Evolutionary conservation across 2,329 filamentous ascomycete genomes (phyloP).

Genomic region (Fusarium devonianum): DNA sequence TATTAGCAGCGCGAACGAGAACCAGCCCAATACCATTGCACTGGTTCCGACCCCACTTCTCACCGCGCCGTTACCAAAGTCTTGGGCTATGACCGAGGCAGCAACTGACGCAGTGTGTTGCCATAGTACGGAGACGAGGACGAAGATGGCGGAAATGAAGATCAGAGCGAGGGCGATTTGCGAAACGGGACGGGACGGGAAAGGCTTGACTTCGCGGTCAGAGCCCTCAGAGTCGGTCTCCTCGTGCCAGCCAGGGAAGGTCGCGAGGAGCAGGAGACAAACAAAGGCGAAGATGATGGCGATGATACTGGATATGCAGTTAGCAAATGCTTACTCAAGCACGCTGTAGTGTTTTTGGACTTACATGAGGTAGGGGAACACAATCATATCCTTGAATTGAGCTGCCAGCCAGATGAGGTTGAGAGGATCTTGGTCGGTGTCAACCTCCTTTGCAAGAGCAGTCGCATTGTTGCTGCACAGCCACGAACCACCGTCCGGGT

Average conservation of each 20-base stretch:
- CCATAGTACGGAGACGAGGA: conserved; percentile 81
- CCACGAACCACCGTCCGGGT: conserved; percentile 87
- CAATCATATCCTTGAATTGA: conserved; percentile 98
- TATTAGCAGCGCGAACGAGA: conserved; percentile 90
- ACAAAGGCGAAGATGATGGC: conserved; percentile 97
- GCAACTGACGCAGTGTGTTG: conserved; percentile 97
- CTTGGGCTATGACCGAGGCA: conserved; percentile 90
- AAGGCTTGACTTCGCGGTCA: conserved; percentile 90
- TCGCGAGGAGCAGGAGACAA: conserved; percentile 92
- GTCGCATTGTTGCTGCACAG: conserved; percentile 98
- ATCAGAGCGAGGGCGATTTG: conserved; percentile 94
- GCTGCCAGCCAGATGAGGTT: conserved; percentile 97
- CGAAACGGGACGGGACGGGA: conserved; percentile 89
- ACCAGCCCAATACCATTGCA: conserved; percentile 98
- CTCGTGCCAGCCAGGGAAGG: conserved; percentile 97
- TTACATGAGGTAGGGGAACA: conserved; percentile 95
- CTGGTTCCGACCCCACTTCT: conserved; percentile 88
- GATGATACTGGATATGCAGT: conserved; percentile 72
- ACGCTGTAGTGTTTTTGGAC: conserved; percentile 43
- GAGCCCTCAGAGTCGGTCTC: conserved; percentile 81
- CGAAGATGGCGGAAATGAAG: conserved; percentile 76
- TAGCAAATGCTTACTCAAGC: neutral
- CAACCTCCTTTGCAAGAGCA: conserved; percentile 85
- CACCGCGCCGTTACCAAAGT: conserved; percentile 89
- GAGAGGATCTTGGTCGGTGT: conserved; percentile 90